Percentiles rank a stretch among this genome's conserved stretches.
Conservation (phyloP, 306 rosid genomes). For the Canavalia gladiata region DNA sequence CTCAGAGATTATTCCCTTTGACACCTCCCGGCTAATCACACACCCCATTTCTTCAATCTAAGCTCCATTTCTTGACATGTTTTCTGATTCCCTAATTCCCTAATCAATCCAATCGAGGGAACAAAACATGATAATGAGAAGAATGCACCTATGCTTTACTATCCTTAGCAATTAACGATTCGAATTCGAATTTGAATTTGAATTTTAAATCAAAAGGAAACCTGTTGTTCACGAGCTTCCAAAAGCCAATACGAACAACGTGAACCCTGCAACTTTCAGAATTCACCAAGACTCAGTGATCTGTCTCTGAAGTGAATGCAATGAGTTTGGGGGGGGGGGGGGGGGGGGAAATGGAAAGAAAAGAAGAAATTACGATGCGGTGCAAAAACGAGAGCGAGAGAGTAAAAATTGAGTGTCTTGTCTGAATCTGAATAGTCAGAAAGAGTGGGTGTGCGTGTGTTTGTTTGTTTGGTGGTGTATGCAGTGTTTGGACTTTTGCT, state of each 20-base stretch:
- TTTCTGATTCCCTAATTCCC: conserved; percentile 24
- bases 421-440: not conserved
- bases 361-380: not conserved
- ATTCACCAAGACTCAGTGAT: conserved; percentile 37
- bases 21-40: conserved; percentile 72
- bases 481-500: conserved; percentile 53
- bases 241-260: not conserved
- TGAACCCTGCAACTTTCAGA: too few relatives aligned
- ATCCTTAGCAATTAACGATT: conserved; percentile 7
- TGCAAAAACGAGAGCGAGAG: conserved; percentile 23
- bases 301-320: conserved; percentile 37
- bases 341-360: not conserved
- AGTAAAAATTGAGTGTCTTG: not conserved
- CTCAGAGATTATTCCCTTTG: conserved; percentile 64
- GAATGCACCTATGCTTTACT: conserved; percentile 3
- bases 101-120: conserved; percentile 21
- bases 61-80: conserved; percentile 62
- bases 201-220: not conserved
- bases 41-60: conserved; percentile 90
- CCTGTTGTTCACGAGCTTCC: not conserved
- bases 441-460: conserved; percentile 21
- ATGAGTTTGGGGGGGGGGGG: not conserved
- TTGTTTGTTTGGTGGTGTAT: conserved; percentile 38
- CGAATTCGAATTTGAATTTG: not conserved
- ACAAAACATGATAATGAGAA: not conserved